Base-by-base conservation (phyloP, 441 rosid species). In the Raphanus hybrid region DNA sequence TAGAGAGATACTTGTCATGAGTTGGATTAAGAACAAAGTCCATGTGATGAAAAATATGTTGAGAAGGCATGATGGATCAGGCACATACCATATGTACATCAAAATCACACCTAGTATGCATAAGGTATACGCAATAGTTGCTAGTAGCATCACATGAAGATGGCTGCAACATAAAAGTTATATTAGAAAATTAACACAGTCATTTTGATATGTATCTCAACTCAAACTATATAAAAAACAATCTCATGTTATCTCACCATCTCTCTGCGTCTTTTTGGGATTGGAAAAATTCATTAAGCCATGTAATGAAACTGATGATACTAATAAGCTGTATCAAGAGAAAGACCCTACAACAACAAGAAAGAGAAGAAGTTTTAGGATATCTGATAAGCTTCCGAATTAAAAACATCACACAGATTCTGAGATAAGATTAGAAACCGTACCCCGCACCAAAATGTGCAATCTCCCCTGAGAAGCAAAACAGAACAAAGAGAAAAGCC, bases 381-480 rank as follows among this genome's bases (percentile, higher is more conserved):
- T 16, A 54, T 54, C 26, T 7, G 59, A 8, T 62, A 32, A 32
- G 70, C 10, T 52, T 62, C 59, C 18, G 1, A 26, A 14, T 41
- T n/a, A 59, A 23, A 32, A 57, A 39, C 67, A 60, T 39, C 1
- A 35, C 0, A 50, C 0, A 54, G 5, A 37, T 74, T 69, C 16
- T 73, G 2, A 14, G 18, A 11, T 67, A 54, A n/a, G 63, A 52
- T 14, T 52, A 52, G 20, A 54, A 16, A 16, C 59, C 3, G 62
- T 94, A 95, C 98, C 99, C 98, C 48, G 99, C 99, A 75, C 99
- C 99, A 75, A 95, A 95, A 87, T 90, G 99, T 3, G 99, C 96
- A 82, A 95, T 84, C 78, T 91, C 96, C 59, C 99, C 99, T 95
- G 90, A 81, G 63, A 81, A 86, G 48, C 3, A 62, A 74, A 82